phyloP scores from a whole-genome alignment of 306 rosid species.

The Abrus pulchellus region DNA sequence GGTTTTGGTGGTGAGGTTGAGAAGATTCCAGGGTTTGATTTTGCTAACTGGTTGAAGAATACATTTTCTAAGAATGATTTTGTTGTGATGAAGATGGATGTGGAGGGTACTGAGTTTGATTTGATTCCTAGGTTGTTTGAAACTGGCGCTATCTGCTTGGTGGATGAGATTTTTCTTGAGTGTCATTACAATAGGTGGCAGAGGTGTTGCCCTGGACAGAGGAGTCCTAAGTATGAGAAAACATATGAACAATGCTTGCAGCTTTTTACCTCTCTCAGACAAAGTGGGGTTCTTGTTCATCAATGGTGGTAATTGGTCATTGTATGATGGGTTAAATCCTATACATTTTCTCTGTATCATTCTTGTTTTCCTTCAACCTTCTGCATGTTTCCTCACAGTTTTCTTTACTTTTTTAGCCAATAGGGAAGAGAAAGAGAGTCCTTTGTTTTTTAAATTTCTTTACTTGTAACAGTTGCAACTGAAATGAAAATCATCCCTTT shows the following conservation, averaged over 20 bases:
- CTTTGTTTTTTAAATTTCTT: slow-evolving; percentile 14
- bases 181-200: slow-evolving; percentile 98
- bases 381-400: slow-evolving; percentile 20
- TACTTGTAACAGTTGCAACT: slow-evolving; percentile 51
- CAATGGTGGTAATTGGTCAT: slow-evolving; percentile 76
- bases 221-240: slow-evolving; percentile 86
- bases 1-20: slow-evolving; percentile 63
- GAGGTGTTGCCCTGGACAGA: slow-evolving; percentile 90
- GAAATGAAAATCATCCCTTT: slow-evolving; percentile 53
- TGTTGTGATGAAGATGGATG: slow-evolving; percentile 98
- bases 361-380: slow-evolving; percentile 32
- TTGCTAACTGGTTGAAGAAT: slow-evolving; percentile 81
- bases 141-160: slow-evolving; percentile 89
- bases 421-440: slow-evolving; percentile 28
- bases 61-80: slow-evolving; percentile 77
- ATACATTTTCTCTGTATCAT: slow-evolving; percentile 41
- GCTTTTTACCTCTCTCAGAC: slow-evolving; percentile 72
- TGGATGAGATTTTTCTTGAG: slow-evolving; percentile 93
- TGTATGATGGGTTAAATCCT: slow-evolving; percentile 36
- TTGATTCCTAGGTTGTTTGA: slow-evolving; percentile 87
- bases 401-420: neutral
- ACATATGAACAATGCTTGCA: slow-evolving; percentile 85
- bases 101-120: slow-evolving; percentile 92
- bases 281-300: slow-evolving; percentile 91
- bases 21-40: slow-evolving; percentile 86